Percentiles rank a stretch among this genome's conserved stretches.
Conservation (phyloP, 148 eudicot genomes). For the Diospyros kaki region DNA sequence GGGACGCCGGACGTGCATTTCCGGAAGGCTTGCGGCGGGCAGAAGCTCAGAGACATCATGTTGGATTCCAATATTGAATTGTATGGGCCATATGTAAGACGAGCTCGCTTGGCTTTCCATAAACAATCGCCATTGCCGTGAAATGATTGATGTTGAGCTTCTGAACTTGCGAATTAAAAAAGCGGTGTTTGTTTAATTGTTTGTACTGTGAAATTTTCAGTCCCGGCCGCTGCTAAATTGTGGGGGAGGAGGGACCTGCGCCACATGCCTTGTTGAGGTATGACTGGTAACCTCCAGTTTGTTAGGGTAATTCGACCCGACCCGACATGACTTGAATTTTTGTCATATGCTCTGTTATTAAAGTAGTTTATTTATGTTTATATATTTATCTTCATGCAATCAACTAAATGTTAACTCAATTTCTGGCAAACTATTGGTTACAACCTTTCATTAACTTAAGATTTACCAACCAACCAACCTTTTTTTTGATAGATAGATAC, state of each 20-base stretch:
- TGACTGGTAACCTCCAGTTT: not conserved
- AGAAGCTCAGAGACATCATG: slow-evolving; percentile 83
- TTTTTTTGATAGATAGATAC: too few species aligned
- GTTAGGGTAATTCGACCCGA: not conserved
- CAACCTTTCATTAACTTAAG: too few species aligned
- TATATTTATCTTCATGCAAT: not conserved
- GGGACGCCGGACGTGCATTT: slow-evolving; percentile 82
- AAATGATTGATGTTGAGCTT: too few species aligned
- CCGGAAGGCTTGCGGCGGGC: slow-evolving; percentile 67
- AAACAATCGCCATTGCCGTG: not conserved
- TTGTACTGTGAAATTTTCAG: slow-evolving; percentile 30
- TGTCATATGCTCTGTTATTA: not conserved
- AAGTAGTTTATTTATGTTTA: not conserved
- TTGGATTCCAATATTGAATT: slow-evolving; percentile 65
- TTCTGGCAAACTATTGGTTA: too few species aligned
- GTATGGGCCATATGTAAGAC: slow-evolving; percentile 89
- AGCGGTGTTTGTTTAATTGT: too few species aligned
- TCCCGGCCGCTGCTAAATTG: slow-evolving; percentile 64
- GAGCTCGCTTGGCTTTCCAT: not conserved
- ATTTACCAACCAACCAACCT: too few species aligned
- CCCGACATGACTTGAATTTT: not conserved
- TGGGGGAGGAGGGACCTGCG: slow-evolving; percentile 85
- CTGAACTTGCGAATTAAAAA: too few species aligned
- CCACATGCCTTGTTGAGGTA: slow-evolving; percentile 86
- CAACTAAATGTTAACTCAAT: too few species aligned